These are phyloP conservation scores for Colletotrichum sp. DNA, from an alignment of 2,329 filamentous ascomycete species.

Conservation along the genomic window DNA sequence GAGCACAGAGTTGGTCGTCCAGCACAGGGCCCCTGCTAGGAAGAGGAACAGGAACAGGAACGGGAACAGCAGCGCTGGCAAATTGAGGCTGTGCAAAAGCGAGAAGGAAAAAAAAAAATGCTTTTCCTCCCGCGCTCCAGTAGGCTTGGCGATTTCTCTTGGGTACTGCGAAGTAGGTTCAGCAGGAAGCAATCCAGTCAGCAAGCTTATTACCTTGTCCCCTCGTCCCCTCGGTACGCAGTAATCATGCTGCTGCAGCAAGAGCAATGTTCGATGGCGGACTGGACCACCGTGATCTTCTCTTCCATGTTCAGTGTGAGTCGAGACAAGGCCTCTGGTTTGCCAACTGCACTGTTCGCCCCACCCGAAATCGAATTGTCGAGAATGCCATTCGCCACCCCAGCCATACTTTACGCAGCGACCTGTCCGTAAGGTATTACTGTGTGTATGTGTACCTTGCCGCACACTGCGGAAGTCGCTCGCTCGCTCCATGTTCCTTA, in stretches of 20 bases:
- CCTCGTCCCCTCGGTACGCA: neutral
- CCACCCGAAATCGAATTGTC: slow-evolving; percentile 17
- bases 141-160: slow-evolving; percentile 2
- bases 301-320: neutral
- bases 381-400: slow-evolving; percentile 22
- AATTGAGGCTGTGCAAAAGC: slow-evolving; percentile 16
- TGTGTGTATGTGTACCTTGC: neutral
- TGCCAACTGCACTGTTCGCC: neutral
- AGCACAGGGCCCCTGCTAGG: neutral
- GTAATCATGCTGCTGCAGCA: neutral
- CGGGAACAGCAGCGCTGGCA: neutral
- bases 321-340: neutral
- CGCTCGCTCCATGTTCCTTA: neutral
- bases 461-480: neutral
- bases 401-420: neutral
- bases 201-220: neutral
- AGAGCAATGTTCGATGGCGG: neutral
- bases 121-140: neutral
- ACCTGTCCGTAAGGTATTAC: neutral
- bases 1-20: neutral
- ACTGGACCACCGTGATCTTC: neutral
- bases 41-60: neutral
- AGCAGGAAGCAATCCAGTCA: neutral
- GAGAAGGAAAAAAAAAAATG: neutral
- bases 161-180: neutral